Base-by-base conservation (phyloP, 257 asterid genomes). In the Scutellaria barbata region DNA sequence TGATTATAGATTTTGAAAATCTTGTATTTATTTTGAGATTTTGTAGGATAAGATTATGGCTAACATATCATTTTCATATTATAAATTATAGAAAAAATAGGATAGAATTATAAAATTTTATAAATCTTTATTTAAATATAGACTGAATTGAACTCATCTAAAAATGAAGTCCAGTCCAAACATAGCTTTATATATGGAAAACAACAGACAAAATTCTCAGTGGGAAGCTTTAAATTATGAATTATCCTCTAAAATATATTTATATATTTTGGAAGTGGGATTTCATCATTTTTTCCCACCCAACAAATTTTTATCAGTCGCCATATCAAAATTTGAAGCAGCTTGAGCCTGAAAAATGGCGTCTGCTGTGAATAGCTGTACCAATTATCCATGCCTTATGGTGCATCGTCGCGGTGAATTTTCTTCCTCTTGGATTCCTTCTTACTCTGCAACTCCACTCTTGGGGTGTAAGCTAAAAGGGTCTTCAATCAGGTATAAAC, bases 401-500 rank as follows among this genome's bases (percentile, higher is more conserved):
- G 63, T 68, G 35, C 72, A 77, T 53, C 80, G 68, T 51, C 47
- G 74, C 66, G 61, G 7, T 58, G 81, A 73, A 3, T 61, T 77
- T 22, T 73, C 76, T 30, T 65, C 79, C 42, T 66, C 83, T 11
- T 47, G 77, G 10, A 25, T 46, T 47, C 59, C 48, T 66, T 63
- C 74, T 74, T 70, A 69, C 48, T 66, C 79, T 55, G 69, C 79
- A 40, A 14, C 82, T 63, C 76, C 71, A 10, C 10, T 62, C 14
- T 30, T 37, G 9, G 66, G 55, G 45, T 51, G 53, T 64, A 81
- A 72, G 79, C 64, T 55, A 25, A 75, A 68, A 54, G 78, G 83
- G 74, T 33, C 55, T 80, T 78, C 82, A 73, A 64, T 86, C 74
- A 86, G 88, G 91, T 86, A 63, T 10, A 10, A 16, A 5, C 46